These are phyloP conservation scores for Solanum peruvianum DNA, from an alignment of 257 asterid species.

Conservation along the genomic window DNA sequence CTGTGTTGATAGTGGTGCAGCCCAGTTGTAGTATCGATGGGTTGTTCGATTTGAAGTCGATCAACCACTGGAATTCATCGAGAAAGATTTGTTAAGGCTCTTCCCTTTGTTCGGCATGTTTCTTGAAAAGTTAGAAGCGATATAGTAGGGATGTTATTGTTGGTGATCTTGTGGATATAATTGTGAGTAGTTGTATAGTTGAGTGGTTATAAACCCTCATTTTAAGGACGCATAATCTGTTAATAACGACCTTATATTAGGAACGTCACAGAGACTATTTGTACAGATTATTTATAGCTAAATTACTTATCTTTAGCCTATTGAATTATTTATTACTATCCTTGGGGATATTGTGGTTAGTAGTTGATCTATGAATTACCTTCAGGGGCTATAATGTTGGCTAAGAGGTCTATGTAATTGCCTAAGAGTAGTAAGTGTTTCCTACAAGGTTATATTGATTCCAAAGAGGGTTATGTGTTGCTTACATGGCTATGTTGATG, in stretches of 20 bases:
- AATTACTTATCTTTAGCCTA: background rate
- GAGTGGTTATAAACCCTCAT: background rate
- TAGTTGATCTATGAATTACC: background rate
- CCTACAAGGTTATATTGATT: no score
- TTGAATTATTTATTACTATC: no score
- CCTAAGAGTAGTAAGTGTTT: background rate
- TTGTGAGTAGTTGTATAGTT: background rate
- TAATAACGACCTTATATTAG: no score
- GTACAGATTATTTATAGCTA: no score
- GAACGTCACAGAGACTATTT: no score
- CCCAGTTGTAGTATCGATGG: background rate
- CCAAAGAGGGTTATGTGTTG: no score
- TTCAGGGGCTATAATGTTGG: background rate
- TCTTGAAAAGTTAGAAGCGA: background rate
- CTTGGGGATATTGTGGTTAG: background rate
- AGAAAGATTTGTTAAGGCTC: background rate
- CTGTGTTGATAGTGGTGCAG: background rate
- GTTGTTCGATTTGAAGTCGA: background rate
- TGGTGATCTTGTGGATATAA: background rate
- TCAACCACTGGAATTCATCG: background rate
- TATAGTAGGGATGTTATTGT: background rate
- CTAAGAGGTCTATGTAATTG: background rate
- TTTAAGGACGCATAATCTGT: background rate
- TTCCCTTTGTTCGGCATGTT: background rate
- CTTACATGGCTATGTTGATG: no score